Percentiles rank a stretch among this genome's conserved stretches.
These are phyloP conservation scores for Emmonsiellopsis sp. DNA, from an alignment of 2,329 filamentous ascomycete species.

Conservation along the genomic window DNA sequence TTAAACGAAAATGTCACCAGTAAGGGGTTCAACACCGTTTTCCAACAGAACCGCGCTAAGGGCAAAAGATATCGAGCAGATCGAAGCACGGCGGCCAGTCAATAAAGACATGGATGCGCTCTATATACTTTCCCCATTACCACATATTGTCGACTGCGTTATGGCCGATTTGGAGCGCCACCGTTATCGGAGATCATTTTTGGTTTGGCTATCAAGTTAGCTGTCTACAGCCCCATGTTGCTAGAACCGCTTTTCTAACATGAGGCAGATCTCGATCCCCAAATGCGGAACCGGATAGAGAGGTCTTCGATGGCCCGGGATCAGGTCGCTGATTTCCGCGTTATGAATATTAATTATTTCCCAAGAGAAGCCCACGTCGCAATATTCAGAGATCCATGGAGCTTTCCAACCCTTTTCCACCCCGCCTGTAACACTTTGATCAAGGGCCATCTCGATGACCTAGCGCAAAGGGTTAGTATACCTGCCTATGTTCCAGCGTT, in stretches of 20 bases:
- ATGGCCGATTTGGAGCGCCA: constrained; percentile 83
- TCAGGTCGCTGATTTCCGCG: constrained; percentile 70
- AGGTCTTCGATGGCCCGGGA: constrained; percentile 58
- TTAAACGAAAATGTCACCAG: constrained; percentile 94
- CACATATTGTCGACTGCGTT: constrained; percentile 86
- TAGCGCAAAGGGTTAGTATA: constrained; percentile 71
- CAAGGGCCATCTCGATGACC: constrained; percentile 67
- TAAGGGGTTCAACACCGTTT: constrained; percentile 38
- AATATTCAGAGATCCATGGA: constrained; percentile 90
- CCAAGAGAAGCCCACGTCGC: constrained; percentile 85
- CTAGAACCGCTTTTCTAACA: background rate
- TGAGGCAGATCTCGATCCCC: constrained; percentile 54
- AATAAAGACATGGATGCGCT: constrained; percentile 91
- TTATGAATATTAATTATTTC: constrained; percentile 79
- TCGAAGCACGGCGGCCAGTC: constrained; percentile 73
- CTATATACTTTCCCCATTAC: constrained; percentile 77
- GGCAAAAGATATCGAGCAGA: constrained; percentile 74
- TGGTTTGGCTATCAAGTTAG: constrained; percentile 74
- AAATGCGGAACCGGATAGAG: constrained; percentile 65
- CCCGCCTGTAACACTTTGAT: constrained; percentile 81
- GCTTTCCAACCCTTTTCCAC: constrained; percentile 87
- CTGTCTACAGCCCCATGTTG: constrained; percentile 5
- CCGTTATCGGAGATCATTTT: constrained; percentile 67
- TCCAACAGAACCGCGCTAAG: constrained; percentile 7
- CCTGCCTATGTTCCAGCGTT: too few relatives aligned